These are phyloP conservation scores for Rhodotorula kratochvilovae DNA, from an alignment of 768 basidiomycete genomes.

Conservation along the genomic window DNA sequence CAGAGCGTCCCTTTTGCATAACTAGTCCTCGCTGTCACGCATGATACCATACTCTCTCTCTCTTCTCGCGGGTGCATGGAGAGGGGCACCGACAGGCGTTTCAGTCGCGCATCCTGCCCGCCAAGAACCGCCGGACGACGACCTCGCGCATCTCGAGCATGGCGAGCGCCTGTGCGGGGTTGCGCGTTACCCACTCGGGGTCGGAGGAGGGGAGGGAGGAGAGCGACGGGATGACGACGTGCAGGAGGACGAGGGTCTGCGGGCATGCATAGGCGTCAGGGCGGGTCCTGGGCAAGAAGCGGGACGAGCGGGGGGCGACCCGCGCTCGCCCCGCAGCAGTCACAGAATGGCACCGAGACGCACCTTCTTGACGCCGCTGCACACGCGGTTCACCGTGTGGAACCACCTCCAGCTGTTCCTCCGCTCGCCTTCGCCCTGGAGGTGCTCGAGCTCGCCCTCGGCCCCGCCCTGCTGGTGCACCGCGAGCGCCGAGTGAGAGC, in stretches of 20 bases:
- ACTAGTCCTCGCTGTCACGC: too few species aligned
- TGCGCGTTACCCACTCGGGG: slow-evolving; percentile 54
- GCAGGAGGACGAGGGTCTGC: slow-evolving; percentile 82
- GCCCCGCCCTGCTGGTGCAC: neutral
- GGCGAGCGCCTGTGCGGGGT: slow-evolving; percentile 68
- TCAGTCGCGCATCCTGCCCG: slow-evolving; percentile 71
- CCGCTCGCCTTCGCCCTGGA: slow-evolving; percentile 41
- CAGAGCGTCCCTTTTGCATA: too few species aligned
- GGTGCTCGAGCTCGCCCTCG: slow-evolving; percentile 14
- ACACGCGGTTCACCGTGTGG: slow-evolving; percentile 92
- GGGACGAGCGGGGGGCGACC: neutral
- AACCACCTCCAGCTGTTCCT: slow-evolving; percentile 84
- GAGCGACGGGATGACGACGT: slow-evolving; percentile 83
- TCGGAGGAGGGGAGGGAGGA: slow-evolving; percentile 45
- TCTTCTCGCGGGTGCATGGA: too few species aligned
- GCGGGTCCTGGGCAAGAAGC: neutral
- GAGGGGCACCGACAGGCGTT: too few species aligned
- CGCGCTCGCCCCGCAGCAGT: too few species aligned
- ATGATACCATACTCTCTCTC: neutral
- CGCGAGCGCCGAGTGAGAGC: slow-evolving; percentile 50
- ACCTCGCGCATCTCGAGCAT: slow-evolving; percentile 78
- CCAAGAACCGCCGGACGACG: slow-evolving; percentile 74
- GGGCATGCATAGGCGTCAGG: neutral
- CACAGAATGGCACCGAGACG: too few species aligned
- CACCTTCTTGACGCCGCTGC: slow-evolving; percentile 94